Evolutionary conservation across 2,329 filamentous ascomycete genomes (phyloP), one percentile per base, ranked within the genome.

Genomic region (Fragosphaeria purpurea): DNA sequence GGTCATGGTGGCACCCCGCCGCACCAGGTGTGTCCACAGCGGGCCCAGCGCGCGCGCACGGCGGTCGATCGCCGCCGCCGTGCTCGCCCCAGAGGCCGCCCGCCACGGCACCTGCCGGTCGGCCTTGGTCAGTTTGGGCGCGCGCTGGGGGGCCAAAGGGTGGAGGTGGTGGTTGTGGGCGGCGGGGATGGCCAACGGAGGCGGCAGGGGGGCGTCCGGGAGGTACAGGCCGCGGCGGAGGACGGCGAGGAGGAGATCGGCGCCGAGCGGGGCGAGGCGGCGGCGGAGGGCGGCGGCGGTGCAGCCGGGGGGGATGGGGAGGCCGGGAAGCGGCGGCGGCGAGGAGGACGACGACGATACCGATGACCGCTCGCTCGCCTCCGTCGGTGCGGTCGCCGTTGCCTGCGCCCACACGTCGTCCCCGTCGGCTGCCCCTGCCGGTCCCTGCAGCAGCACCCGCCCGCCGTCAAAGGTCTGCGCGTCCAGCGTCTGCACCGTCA

Each of bases 401-500:
- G 22, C 2, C 22, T 22, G 22, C 22, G 22, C 22, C 22, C 37
- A 30, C 38, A 42, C 7, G 38, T n/a, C 12, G 35, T n/a, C 11
- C 13, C 11, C 30, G 39, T 41, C 34, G 22, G 44, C 35, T 4
- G 43, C 11, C 6, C n/a, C 37, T 0, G 61, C 51, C 0, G 77
- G 73, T 0, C 80, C 83, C 66, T 94, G 89, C 12, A 78, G 74
- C 32, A 98, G 72, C 8, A 96, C 76, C 3, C 71, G 65, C 33
- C 93, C 93, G 53, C 82, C 79, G 64, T 98, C 93, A 63, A 97
- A 96, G 44, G 74, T 67, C 12, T 70, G 68, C 2, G 80, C 75
- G 64, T 96, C 81, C 39, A 98, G 76, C 0, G 91, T 97, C 65
- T 98, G 93, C 32, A 98, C 72, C 0, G 86, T 85, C 30, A 96